Base-by-base conservation (phyloP, 768 basidiomycete species). In the Lanmaoa rubissima region DNA sequence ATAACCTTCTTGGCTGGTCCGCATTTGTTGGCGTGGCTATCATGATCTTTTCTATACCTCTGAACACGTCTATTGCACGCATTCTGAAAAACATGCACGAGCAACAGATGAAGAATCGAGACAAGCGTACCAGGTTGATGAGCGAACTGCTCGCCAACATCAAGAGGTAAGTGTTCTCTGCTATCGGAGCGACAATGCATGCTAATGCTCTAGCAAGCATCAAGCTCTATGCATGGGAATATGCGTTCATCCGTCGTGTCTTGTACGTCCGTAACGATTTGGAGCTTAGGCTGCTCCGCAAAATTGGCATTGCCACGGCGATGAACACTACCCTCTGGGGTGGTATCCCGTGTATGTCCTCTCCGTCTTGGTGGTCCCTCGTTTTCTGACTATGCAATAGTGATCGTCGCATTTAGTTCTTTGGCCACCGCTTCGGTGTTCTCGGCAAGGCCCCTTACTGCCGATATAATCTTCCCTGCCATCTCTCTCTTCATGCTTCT, bases 171-270 rank as follows among this genome's bases (percentile, higher is more conserved):
- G 59, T 26, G 14, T 14, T 28, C 11, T 44, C 16, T 32, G 12
- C 32, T 49, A 16, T 35, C 3, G 4, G 19, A 11, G 4, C 0
- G 8, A 7, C 13, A 16, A n/a, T 4, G 2, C 3, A 14, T 12
- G 35, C 54, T 50, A 38, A 62, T 41, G 5, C n/a, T n/a, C 26
- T 3, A 0, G n/a, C 12, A 56, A 91, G 90, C 60, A 92, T 94
- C 69, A 93, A 94, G 68, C 74, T 94, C 5, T 96, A 96, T 71
- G 92, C 90, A 3, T 98, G 96, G 96, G 96, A 98, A 74, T 83
- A 87, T 63, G 88, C 91, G 4, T 98, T 98, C 67, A 80, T 91
- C 31, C 79, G 86, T 48, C 86, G 85, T 53, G 81, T 98, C 32
- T 73, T 87, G n/a, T 78, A 83, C 21, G 88, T 94, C 3, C 79